These are phyloP conservation scores for Sarocladiaceae sp. DNA, from an alignment of 2,329 filamentous ascomycete species.

Conservation along the genomic window DNA sequence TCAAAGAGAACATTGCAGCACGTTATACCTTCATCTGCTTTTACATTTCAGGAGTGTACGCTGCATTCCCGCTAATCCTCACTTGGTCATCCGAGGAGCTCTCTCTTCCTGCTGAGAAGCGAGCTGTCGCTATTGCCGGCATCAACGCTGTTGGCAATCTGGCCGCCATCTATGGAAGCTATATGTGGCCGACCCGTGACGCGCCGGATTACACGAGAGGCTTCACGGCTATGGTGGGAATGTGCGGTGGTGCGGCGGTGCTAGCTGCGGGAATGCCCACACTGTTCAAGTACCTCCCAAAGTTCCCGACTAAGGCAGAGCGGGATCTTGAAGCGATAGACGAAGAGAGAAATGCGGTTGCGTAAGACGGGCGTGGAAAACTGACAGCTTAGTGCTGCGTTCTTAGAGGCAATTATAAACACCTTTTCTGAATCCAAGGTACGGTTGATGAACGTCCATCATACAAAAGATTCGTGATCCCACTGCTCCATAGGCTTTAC, in stretches of 20 bases:
- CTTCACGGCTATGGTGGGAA: slow-evolving; percentile 11
- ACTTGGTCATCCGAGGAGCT: slow-evolving; percentile 23
- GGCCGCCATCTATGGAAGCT: slow-evolving; percentile 17
- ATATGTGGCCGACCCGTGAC: slow-evolving; percentile 19
- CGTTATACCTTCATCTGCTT: slow-evolving; percentile 29
- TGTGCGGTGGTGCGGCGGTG: too few relatives aligned
- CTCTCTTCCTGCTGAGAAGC: slow-evolving; percentile 24
- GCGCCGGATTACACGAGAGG: slow-evolving; percentile 12
- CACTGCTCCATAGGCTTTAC: slow-evolving; percentile 12
- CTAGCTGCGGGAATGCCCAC: too few relatives aligned
- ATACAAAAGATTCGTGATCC: slow-evolving; percentile 16
- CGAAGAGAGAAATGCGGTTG: too few relatives aligned
- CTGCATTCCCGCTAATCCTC: slow-evolving; percentile 24
- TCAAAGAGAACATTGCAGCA: slow-evolving; percentile 28
- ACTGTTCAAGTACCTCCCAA: too few relatives aligned
- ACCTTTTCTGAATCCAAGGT: too few relatives aligned
- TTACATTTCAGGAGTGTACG: slow-evolving; percentile 24
- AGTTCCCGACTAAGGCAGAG: too few relatives aligned
- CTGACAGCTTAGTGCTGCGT: too few relatives aligned
- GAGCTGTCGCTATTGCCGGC: slow-evolving; percentile 24
- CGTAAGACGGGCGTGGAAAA: too few relatives aligned
- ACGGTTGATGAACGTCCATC: too few relatives aligned
- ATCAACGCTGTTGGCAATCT: slow-evolving; percentile 22
- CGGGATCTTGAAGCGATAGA: too few relatives aligned
- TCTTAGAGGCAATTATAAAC: too few relatives aligned